Evolutionary conservation across 768 basidiomycete species (phyloP).

Genomic region (Ephemerocybe angulata): DNA sequence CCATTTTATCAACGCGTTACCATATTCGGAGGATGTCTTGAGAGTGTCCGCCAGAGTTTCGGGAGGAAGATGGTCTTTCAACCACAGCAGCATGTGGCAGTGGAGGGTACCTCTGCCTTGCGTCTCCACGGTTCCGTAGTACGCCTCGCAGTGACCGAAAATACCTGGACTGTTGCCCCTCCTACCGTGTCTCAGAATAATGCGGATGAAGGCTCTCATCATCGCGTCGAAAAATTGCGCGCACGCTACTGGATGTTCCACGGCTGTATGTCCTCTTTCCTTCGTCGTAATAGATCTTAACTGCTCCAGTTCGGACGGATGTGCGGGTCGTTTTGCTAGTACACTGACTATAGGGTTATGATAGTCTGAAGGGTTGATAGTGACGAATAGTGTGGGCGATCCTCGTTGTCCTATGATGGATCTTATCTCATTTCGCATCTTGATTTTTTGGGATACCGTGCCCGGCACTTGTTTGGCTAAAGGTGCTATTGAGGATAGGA

Average conservation of each 20-base stretch:
- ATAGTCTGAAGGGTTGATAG: neutral
- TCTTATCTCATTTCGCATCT: neutral
- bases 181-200: neutral
- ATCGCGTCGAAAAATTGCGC: neutral
- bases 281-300: neutral
- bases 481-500: neutral
- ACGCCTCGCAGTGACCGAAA: neutral
- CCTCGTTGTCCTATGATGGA: neutral
- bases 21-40: neutral
- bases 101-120: slow-evolving; percentile 26
- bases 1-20: neutral
- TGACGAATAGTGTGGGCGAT: neutral
- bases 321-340: neutral
- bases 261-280: neutral
- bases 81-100: slow-evolving; percentile 28
- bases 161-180: neutral
- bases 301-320: too few species aligned
- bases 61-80: slow-evolving; percentile 21
- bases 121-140: slow-evolving; percentile 16
- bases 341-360: neutral
- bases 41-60: slow-evolving; percentile 8
- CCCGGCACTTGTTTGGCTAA: neutral
- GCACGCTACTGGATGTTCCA: neutral
- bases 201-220: neutral
- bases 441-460: neutral